Conservation (phyloP, 768 basidiomycete genomes). For the Hydnum rufescens region DNA sequence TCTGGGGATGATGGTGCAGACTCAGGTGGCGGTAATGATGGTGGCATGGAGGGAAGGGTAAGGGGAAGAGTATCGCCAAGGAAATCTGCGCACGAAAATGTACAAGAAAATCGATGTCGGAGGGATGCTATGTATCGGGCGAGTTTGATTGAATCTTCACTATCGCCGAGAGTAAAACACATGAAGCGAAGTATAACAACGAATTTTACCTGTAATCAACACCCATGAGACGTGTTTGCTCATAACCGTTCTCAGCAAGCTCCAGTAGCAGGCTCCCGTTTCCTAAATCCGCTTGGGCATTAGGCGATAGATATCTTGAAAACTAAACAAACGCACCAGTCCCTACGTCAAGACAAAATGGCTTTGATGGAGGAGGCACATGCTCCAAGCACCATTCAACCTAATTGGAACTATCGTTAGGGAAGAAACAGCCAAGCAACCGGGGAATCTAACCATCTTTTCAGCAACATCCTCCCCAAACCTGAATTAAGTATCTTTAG, state of each 20-base stretch:
- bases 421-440: neutral
- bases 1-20: too few relatives aligned
- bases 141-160: neutral
- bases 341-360: constrained; percentile 56
- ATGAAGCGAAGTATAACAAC: neutral
- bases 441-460: constrained; percentile 35
- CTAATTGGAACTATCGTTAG: constrained; percentile 14
- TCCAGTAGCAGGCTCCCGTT: constrained; percentile 63
- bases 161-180: neutral
- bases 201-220: constrained; percentile 44
- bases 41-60: constrained; percentile 22
- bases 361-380: constrained; percentile 27
- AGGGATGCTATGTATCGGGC: neutral
- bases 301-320: neutral
- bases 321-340: constrained; percentile 14
- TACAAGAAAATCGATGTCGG: neutral
- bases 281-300: constrained; percentile 19
- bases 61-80: neutral
- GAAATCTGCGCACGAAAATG: neutral
- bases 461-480: constrained; percentile 57
- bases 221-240: constrained; percentile 31
- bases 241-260: constrained; percentile 46
- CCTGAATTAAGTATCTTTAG: constrained; percentile 27
- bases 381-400: constrained; percentile 39
- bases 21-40: neutral